These are phyloP conservation scores for Phytophthora litchii DNA, from an alignment of 352 stramenopile genomes.

Conservation along the genomic window DNA sequence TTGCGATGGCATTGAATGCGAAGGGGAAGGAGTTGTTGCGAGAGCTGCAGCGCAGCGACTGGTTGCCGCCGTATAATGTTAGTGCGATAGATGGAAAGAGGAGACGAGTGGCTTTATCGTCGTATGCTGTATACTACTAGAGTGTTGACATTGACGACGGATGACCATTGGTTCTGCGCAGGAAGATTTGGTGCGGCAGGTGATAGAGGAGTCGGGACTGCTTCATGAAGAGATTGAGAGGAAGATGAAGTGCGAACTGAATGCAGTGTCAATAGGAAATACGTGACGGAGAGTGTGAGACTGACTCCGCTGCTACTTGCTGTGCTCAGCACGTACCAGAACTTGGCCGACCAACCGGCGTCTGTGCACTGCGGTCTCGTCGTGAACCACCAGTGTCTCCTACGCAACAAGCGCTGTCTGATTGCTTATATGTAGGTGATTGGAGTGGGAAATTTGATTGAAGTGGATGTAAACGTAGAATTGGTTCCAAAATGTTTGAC, in stretches of 20 bases:
- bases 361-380: constrained; percentile 78
- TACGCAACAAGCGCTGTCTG: constrained; percentile 91
- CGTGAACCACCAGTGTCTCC: constrained; percentile 88
- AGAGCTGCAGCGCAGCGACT: constrained; percentile 92
- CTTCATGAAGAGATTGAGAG: constrained; percentile 76
- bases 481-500: not conserved
- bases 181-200: constrained; percentile 84
- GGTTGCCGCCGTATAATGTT: constrained; percentile 92
- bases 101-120: not conserved
- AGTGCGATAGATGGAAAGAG: constrained; percentile 22
- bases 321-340: constrained; percentile 54
- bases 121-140: constrained; percentile 4
- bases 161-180: constrained; percentile 25
- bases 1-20: constrained; percentile 65
- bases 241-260: constrained; percentile 60
- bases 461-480: not conserved
- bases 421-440: constrained; percentile 83
- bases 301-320: constrained; percentile 9
- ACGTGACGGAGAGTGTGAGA: not conserved
- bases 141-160: not conserved
- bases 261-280: not conserved
- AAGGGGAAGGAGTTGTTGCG: constrained; percentile 88
- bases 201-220: constrained; percentile 74
- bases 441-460: not conserved
- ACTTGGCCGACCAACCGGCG: constrained; percentile 60